phyloP scores from a whole-genome alignment of 768 basidiomycete species.

The Scleroderma bovista region DNA sequence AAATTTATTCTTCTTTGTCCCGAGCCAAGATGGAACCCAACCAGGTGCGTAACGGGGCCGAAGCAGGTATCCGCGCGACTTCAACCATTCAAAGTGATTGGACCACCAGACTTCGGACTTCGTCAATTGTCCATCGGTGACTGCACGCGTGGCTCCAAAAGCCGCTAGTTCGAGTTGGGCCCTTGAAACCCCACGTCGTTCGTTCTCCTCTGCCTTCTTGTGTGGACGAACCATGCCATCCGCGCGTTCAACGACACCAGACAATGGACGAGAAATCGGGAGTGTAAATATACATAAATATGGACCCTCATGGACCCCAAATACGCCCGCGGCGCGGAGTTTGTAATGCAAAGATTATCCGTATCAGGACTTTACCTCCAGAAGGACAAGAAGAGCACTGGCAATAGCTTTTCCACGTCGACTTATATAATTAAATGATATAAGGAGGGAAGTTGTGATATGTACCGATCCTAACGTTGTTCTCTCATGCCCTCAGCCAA shows the following conservation, averaged over 20 bases:
- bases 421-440: constrained; percentile 2
- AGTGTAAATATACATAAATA: constrained; percentile 8
- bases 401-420: constrained; percentile 1
- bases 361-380: too few relatives aligned
- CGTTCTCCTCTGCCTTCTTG: not conserved
- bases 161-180: not conserved
- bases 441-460: not conserved
- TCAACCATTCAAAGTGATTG: constrained; percentile 26
- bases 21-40: constrained; percentile 32
- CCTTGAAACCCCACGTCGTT: not conserved
- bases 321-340: not conserved
- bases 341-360: not conserved
- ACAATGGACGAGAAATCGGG: not conserved
- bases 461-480: not conserved
- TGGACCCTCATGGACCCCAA: not conserved
- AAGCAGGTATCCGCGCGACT: constrained; percentile 25
- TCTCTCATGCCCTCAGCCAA: constrained; percentile 8
- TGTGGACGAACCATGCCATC: too few relatives aligned
- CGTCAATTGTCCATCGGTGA: not conserved
- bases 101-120: constrained; percentile 8
- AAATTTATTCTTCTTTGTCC: not conserved
- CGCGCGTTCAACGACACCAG: too few relatives aligned
- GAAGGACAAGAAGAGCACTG: too few relatives aligned
- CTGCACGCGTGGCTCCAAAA: not conserved
- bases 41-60: constrained; percentile 27